phyloP scores from a whole-genome alignment of 805 yeast genomes.

The Myxozyma nipponensis region DNA sequence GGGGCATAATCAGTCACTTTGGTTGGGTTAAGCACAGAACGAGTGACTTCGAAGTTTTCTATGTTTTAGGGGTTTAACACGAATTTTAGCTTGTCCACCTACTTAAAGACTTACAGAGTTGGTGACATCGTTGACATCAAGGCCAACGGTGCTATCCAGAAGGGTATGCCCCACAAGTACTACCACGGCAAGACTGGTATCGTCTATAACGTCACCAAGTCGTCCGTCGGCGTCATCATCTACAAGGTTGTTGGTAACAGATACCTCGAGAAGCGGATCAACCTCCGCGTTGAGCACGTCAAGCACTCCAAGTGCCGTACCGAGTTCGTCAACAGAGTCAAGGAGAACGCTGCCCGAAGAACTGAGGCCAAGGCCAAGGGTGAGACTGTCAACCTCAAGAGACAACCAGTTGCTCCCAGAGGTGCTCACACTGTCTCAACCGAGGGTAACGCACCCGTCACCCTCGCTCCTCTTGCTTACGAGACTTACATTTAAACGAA shows the following conservation, averaged over 20 bases:
- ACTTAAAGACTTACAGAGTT: slow-evolving; percentile 96
- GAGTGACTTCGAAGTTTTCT: too few species aligned
- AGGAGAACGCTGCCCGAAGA: slow-evolving; percentile 90
- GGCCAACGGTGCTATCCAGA: slow-evolving; percentile 96
- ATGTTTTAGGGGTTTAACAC: slow-evolving; percentile 4
- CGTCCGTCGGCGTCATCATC: slow-evolving; percentile 96
- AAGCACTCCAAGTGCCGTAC: slow-evolving; percentile 99
- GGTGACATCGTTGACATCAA: slow-evolving; percentile 99
- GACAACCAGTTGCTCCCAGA: slow-evolving; percentile 99
- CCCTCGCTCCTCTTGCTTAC: slow-evolving; percentile 98
- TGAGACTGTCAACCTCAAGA: slow-evolving; percentile 85
- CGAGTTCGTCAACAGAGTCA: slow-evolving; percentile 98
- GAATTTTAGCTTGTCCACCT: slow-evolving; percentile 61
- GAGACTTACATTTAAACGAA: slow-evolving; percentile 90
- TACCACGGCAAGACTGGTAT: slow-evolving; percentile 99
- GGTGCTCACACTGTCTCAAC: slow-evolving; percentile 80
- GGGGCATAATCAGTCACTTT: too few species aligned
- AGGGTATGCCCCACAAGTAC: slow-evolving; percentile 99
- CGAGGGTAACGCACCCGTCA: slow-evolving; percentile 82
- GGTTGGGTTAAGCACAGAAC: not conserved
- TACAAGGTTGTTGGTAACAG: slow-evolving; percentile 99
- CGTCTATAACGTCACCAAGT: slow-evolving; percentile 97
- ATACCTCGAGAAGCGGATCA: slow-evolving; percentile 97
- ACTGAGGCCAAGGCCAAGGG: slow-evolving; percentile 94
- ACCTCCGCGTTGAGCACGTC: slow-evolving; percentile 97